phyloP scores from a whole-genome alignment of 2,329 filamentous ascomycete genomes.

The Aspergillus alliaceus region DNA sequence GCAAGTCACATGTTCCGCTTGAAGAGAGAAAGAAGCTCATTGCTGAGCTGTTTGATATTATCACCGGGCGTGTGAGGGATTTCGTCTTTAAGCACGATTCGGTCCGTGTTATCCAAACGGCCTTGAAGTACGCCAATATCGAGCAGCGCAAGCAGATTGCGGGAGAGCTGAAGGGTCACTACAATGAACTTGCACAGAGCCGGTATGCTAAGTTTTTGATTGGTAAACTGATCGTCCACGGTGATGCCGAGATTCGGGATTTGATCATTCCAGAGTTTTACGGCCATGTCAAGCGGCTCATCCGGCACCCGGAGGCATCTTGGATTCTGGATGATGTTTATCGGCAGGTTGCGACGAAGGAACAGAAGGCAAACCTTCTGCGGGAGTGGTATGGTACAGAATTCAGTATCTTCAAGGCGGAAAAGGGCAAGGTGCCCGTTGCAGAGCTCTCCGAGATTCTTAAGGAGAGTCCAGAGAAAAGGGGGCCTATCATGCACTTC shows the following conservation, averaged over 20 bases:
- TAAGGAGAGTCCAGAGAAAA: conserved; percentile 76
- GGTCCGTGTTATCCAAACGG: conserved; percentile 93
- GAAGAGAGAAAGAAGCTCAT: conserved; percentile 87
- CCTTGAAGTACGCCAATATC: conserved; percentile 88
- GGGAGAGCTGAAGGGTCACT: conserved; percentile 79
- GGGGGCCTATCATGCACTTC: conserved; percentile 80
- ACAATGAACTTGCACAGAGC: conserved; percentile 83
- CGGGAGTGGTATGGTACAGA: conserved; percentile 97
- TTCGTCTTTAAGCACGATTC: conserved; percentile 99
- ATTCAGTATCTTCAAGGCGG: conserved; percentile 75
- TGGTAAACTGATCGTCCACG: conserved; percentile 91
- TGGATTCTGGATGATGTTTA: conserved; percentile 99
- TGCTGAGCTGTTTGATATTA: conserved; percentile 84
- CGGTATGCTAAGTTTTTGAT: conserved; percentile 97
- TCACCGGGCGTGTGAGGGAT: conserved; percentile 87
- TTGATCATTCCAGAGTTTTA: conserved; percentile 93
- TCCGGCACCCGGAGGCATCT: conserved; percentile 92
- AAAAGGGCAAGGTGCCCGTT: conserved; percentile 49
- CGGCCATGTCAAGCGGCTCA: conserved; percentile 85
- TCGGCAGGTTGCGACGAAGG: conserved; percentile 77
- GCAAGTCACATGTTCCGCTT: conserved; percentile 88
- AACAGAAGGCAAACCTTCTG: conserved; percentile 81
- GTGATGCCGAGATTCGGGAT: conserved; percentile 81
- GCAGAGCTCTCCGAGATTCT: conserved; percentile 76
- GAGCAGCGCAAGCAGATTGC: conserved; percentile 86